Percentiles rank a stretch among this genome's conserved stretches.
Conservation (phyloP, 2,329 filamentous ascomycete species). For the Aschersonia sp. region DNA sequence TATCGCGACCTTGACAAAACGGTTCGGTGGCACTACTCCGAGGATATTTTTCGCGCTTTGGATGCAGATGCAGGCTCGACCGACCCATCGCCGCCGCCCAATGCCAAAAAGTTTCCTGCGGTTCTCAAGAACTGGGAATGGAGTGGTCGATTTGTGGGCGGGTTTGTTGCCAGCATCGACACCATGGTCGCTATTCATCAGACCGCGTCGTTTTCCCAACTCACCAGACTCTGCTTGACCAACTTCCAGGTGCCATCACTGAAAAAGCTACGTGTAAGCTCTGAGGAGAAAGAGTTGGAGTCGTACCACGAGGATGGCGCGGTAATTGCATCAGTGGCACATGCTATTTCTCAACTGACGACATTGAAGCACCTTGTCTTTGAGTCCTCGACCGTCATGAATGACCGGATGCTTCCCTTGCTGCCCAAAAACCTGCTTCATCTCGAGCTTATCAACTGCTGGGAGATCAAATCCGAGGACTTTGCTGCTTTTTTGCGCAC, state of each 20-base stretch:
- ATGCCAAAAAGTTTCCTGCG: slow-evolving; percentile 17
- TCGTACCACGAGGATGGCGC: slow-evolving; percentile 26
- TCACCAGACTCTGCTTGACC: slow-evolving; percentile 44
- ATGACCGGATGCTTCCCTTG: slow-evolving; percentile 49
- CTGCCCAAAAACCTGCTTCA: slow-evolving; percentile 52
- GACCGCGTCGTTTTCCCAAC: slow-evolving; percentile 36
- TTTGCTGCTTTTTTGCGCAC: slow-evolving; percentile 50
- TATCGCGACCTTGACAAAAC: slow-evolving; percentile 42
- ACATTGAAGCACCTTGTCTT: slow-evolving; percentile 55
- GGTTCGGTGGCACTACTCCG: slow-evolving; percentile 56
- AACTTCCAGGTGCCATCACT: slow-evolving; percentile 46
- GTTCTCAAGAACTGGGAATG: slow-evolving; percentile 43
- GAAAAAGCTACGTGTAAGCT: slow-evolving; percentile 21
- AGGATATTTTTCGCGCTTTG: slow-evolving; percentile 50
- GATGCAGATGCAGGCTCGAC: slow-evolving; percentile 26
- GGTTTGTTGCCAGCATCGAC: slow-evolving; percentile 32
- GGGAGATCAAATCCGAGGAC: slow-evolving; percentile 53
- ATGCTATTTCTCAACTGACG: slow-evolving; percentile 32
- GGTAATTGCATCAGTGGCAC: slow-evolving; percentile 20
- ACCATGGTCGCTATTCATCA: slow-evolving; percentile 37
- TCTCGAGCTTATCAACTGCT: slow-evolving; percentile 67
- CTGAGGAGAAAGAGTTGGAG: slow-evolving; percentile 15
- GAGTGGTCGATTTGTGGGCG: slow-evolving; percentile 39
- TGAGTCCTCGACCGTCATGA: slow-evolving; percentile 59
- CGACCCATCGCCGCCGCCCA: slow-evolving; percentile 15